Base-by-base conservation (phyloP, 2,329 filamentous ascomycete species). In the Cytospora piceicola region DNA sequence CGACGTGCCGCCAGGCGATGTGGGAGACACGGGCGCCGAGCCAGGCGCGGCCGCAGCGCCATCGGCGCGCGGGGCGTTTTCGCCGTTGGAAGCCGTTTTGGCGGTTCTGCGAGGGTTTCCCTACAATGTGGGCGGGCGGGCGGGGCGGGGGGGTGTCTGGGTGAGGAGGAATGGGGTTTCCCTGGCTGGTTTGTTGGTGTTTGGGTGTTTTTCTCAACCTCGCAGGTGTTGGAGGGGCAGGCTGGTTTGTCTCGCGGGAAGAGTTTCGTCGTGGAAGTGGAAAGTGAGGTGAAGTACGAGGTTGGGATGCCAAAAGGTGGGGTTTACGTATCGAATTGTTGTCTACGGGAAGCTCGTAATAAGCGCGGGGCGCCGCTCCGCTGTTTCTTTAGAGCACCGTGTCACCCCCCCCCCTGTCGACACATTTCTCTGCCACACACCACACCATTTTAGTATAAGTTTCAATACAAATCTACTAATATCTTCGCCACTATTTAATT, bases 31-130 rank as follows among this genome's bases (percentile, higher is more conserved):
- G 55, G 22, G 58, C 67, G 69, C 68, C 64, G 70, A 68, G 65
- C 71, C 67, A 56, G 65, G 58, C 42, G 63, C 52, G 58, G 63
- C 57, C 61, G 67, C 63, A 60, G 61, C 62, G 58, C 58, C 68
- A 63, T 68, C 66, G 52, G 75, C 72, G 73, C 71, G 73, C 69
- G 76, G 75, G 70, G 72, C 60, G 69, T 76, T 71, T 70, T 79
- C 75, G 61, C 74, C 73, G 71, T 72, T 73, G 71, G 80, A 79
- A 68, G 74, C 74, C 81, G 81, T 79, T 74, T 79, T 81, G 77
- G 72, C 76, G 77, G 76, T 75, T 58, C 65, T 66, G 61, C 15
- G 29, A 61, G 39, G 58, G 36, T n/a, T 22, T 29, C 24, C 20
- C 57, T 61, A n/a, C n/a, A 17, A 39, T 30, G 11, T 29, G 34